Evolutionary conservation across 192 early-diverging fungal genomes (phyloP).

Genomic region (Phlyctochytrium bullatum): DNA sequence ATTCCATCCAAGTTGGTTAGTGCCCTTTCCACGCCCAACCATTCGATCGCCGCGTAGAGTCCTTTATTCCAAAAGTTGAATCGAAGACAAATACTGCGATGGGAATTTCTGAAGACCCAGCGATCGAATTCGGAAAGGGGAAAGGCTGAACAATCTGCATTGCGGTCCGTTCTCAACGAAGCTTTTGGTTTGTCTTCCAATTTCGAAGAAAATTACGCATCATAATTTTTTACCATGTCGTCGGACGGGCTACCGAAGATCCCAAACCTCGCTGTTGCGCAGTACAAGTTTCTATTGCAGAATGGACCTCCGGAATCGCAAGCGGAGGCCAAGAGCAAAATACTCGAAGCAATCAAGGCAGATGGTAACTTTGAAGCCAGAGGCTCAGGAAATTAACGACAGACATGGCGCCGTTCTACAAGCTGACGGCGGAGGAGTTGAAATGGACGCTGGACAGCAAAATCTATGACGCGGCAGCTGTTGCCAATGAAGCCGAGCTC

Average conservation of each 20-base stretch:
- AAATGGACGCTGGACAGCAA: constrained; percentile 54
- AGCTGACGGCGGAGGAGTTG: constrained; percentile 61
- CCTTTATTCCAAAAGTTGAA: too few relatives aligned
- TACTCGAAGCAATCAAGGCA: constrained; percentile 73
- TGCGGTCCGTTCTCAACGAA: too few relatives aligned
- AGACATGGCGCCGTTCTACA: constrained; percentile 90
- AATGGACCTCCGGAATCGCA: constrained; percentile 70
- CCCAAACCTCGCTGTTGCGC: constrained; percentile 83
- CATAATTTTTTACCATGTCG: too few relatives aligned
- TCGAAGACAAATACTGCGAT: too few relatives aligned
- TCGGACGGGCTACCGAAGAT: constrained; percentile 32
- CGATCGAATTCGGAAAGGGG: too few relatives aligned
- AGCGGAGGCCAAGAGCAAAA: constrained; percentile 64
- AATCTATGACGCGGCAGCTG: constrained; percentile 52
- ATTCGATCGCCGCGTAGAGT: too few relatives aligned
- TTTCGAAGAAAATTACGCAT: too few relatives aligned
- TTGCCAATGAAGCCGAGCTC: constrained; percentile 75
- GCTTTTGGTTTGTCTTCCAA: too few relatives aligned
- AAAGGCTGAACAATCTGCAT: too few relatives aligned
- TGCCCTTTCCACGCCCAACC: too few relatives aligned
- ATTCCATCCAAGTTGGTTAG: too few relatives aligned
- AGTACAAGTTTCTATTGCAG: constrained; percentile 70
- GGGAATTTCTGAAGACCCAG: too few relatives aligned
- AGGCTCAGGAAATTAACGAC: not conserved
- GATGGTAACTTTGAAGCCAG: constrained; percentile 61